These are phyloP conservation scores for Erysimum cheiranthoides DNA, from an alignment of 345 rosid species.

Conservation along the genomic window DNA sequence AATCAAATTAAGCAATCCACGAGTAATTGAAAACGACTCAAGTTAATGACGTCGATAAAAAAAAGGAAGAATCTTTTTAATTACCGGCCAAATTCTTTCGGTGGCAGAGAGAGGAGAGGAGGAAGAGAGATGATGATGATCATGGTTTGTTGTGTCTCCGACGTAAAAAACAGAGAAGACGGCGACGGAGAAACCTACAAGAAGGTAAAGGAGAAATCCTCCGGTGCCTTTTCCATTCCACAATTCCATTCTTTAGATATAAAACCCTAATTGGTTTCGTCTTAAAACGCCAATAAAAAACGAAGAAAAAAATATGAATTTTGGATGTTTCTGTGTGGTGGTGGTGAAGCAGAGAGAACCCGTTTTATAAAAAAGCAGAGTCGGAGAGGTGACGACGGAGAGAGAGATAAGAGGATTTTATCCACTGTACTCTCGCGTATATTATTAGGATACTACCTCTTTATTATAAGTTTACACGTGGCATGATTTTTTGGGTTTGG, in stretches of 20 bases:
- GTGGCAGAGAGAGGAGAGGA: conserved; percentile 34
- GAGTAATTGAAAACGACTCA: conserved; percentile 13
- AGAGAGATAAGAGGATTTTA: background rate
- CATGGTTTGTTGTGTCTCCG: conserved; percentile 15
- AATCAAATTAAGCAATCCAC: background rate
- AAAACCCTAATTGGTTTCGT: conserved; percentile 16
- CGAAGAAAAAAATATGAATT: background rate
- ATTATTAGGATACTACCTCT: conserved; percentile 4
- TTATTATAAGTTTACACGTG: conserved; percentile 22
- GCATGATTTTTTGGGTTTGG: background rate
- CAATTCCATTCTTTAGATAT: conserved; percentile 4
- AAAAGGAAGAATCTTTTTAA: conserved; percentile 24
- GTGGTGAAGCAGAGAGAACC: conserved; percentile 35
- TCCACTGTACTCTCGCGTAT: conserved; percentile 16
- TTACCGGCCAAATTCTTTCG: conserved; percentile 80
- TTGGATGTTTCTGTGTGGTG: background rate
- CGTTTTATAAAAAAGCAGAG: conserved; percentile 42
- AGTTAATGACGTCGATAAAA: background rate
- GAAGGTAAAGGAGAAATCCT: conserved; percentile 63
- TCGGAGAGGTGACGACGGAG: conserved; percentile 42
- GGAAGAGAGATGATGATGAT: conserved; percentile 7
- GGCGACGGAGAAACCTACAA: conserved; percentile 68
- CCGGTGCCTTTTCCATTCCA: conserved; percentile 44
- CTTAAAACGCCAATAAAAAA: background rate
- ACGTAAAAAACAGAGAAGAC: conserved; percentile 57